Evolutionary conservation across 2,329 filamentous ascomycete genomes (phyloP).

Genomic region (Xylaria sp.): DNA sequence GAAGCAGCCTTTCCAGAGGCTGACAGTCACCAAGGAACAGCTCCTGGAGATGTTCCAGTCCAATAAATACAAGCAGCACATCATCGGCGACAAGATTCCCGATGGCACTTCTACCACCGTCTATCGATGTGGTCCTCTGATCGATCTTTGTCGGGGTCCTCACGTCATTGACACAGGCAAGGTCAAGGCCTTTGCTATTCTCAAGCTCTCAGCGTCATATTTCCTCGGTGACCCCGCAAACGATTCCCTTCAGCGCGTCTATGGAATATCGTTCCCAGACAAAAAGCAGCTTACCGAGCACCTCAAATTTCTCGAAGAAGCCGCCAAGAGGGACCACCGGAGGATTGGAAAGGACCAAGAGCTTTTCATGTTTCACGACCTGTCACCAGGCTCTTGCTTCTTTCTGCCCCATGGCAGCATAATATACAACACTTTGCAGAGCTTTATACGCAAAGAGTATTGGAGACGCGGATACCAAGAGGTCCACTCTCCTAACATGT

Average conservation of each 20-base stretch:
- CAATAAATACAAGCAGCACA: constrained; percentile 97
- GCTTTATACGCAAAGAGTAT: constrained; percentile 86
- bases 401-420: constrained; percentile 91
- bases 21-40: constrained; percentile 32
- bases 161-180: constrained; percentile 93
- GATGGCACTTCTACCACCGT: constrained; percentile 93
- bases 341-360: constrained; percentile 96
- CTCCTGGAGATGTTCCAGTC: constrained; percentile 70
- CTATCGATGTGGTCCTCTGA: constrained; percentile 91
- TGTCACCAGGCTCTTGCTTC: constrained; percentile 93
- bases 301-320: constrained; percentile 94
- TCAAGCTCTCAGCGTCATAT: constrained; percentile 81
- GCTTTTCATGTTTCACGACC: constrained; percentile 95
- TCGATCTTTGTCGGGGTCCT: constrained; percentile 94
- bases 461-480: constrained; percentile 94
- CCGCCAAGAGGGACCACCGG: constrained; percentile 95
- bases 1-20: constrained; percentile 37
- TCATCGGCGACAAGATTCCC: constrained; percentile 91
- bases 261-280: constrained; percentile 93
- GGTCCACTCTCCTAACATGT: constrained; percentile 97
- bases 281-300: constrained; percentile 95
- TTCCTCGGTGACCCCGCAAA: constrained; percentile 95
- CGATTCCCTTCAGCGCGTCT: constrained; percentile 95
- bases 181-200: constrained; percentile 93
- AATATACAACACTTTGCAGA: constrained; percentile 89